A percentile compares a stretch with the other conserved stretches of the same genome.
These are phyloP conservation scores for Cucurbita maxima DNA, from an alignment of 306 rosid species.

Conservation along the genomic window DNA sequence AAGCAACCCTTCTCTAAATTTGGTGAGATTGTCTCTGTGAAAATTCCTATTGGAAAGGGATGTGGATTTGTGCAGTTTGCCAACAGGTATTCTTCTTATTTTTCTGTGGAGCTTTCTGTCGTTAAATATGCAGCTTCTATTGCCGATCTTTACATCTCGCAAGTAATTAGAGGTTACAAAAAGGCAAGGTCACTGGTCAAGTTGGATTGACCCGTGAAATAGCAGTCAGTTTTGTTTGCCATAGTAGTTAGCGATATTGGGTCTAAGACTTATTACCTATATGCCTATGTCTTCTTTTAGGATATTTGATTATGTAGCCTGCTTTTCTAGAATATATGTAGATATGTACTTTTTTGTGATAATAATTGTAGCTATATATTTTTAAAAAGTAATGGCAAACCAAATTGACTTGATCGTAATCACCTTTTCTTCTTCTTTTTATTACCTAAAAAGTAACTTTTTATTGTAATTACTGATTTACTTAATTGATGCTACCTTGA, in stretches of 20 bases:
- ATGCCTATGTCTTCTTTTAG: background rate
- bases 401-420: background rate
- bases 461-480: background rate
- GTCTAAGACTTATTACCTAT: background rate
- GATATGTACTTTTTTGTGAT: background rate
- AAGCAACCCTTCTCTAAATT: conserved; percentile 76
- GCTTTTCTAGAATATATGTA: background rate
- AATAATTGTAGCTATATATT: background rate
- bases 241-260: background rate
- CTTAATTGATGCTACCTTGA: background rate
- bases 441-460: background rate
- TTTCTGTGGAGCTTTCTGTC: background rate
- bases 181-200: background rate
- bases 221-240: background rate
- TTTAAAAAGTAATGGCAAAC: background rate
- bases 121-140: background rate
- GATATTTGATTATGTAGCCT: background rate
- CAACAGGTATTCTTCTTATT: conserved; percentile 41
- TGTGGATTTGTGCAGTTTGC: conserved; percentile 98
- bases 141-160: background rate
- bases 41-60: conserved; percentile 89
- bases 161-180: background rate
- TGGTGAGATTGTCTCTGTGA: conserved; percentile 87
- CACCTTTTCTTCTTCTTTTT: background rate
- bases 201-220: background rate